Base-by-base conservation (phyloP, 371 early-diverging fungal genomes). In the Syncephalastrum racemosum region DNA sequence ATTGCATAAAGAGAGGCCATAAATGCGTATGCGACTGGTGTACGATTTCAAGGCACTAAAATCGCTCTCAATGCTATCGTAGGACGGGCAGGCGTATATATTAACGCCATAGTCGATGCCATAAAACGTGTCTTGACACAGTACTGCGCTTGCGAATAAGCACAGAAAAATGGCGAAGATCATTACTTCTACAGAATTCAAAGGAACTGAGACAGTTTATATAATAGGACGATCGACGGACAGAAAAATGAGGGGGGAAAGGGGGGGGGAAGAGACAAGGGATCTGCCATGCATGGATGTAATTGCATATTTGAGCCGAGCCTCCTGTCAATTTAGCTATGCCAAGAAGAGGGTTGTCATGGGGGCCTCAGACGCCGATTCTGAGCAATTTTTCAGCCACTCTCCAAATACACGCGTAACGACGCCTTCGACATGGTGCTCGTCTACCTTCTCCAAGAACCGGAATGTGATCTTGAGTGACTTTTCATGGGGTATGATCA, bases 21-120 rank as follows among this genome's bases (percentile, higher is more conserved):
- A 85, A 31, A 73, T 77, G 48, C 83, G 74, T 12, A 84, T 66
- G 27, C 75, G 69, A 41, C 77, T 69, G 31, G 82, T 81, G 61
- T 79, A 80, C 27, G 62, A 40, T 45, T 73, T 58, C 14, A 86
- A 57, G 7, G 65, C 64, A 12, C 52, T 49, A 46, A 85, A 77
- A 58, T 85, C 81, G 19, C 56, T 54, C 25, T 68, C 71, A 48
- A 80, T 66, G 4, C 70, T 48, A 15, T 81, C 74, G 5, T 79
- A 64, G 0, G 67, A 67, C 10, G 83, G 84, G 58, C 86, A 86
- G 1, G 66, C 67, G 19, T 63, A 62, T 49, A 63, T 69, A 60
- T 81, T 66, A 42, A 83, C 68, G 48, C 84, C 85, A 59, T 82
- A 86, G 46, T 79, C 72, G 7, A 86, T 40, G 0, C 78, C 86